Percentiles rank a stretch among this genome's conserved stretches.
Conservation (phyloP, 805 yeast species). For the Nakazawaea ambrosiae region DNA sequence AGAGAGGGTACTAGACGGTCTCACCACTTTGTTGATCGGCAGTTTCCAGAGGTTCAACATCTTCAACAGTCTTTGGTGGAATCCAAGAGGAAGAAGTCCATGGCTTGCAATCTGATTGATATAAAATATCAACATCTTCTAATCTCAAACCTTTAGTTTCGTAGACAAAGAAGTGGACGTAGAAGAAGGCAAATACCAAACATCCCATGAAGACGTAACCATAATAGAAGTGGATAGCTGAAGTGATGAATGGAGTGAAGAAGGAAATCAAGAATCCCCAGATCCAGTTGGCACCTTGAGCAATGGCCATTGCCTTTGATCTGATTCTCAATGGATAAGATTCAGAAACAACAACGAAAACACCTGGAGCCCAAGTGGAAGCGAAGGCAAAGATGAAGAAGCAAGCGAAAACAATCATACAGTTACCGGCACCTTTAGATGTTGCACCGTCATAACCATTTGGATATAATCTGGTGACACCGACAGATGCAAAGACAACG, state of each 20-base stretch:
- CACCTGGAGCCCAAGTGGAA: slow-evolving; percentile 69
- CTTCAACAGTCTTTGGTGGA: slow-evolving; percentile 5
- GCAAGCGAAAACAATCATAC: slow-evolving; percentile 46
- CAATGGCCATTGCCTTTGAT: slow-evolving; percentile 58
- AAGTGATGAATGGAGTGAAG: slow-evolving; percentile 51
- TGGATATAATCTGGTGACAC: slow-evolving; percentile 39
- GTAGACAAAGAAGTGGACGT: slow-evolving; percentile 48
- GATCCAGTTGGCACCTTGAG: slow-evolving; percentile 70
- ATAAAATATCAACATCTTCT: slow-evolving; percentile 62
- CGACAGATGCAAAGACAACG: slow-evolving; percentile 54
- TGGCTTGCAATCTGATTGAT: slow-evolving; percentile 35
- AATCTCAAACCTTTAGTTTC: slow-evolving; percentile 64
- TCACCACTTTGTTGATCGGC: slow-evolving; percentile 6
- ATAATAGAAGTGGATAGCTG: slow-evolving; percentile 42
- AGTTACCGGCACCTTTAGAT: slow-evolving; percentile 48
- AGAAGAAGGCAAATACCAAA: slow-evolving; percentile 46
- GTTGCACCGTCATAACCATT: slow-evolving; percentile 29
- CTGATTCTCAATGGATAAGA: slow-evolving; percentile 62
- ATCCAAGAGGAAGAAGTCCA: slow-evolving; percentile 7
- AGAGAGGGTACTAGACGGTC: neutral
- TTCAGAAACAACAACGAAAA: slow-evolving; percentile 53
- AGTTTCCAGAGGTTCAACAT: neutral
- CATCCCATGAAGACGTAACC: slow-evolving; percentile 50
- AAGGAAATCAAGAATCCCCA: slow-evolving; percentile 65
- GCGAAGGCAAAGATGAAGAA: slow-evolving; percentile 68